These are phyloP conservation scores for Phytophthora capsici DNA, from an alignment of 352 stramenopile genomes.

Conservation along the genomic window DNA sequence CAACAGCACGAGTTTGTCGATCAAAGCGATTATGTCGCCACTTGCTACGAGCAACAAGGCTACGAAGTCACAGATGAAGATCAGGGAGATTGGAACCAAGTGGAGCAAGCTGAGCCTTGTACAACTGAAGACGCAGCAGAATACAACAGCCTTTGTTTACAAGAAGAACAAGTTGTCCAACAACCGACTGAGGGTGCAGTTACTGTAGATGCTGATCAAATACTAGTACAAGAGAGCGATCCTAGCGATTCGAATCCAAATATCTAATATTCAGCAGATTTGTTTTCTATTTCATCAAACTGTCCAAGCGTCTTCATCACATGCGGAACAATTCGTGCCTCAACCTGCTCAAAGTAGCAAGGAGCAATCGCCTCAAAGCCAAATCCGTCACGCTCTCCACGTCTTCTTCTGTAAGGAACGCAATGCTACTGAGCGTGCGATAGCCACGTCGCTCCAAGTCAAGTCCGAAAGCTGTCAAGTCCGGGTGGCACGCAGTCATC, in stretches of 20 bases:
- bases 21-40: neutral
- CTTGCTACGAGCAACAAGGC: conserved; percentile 1
- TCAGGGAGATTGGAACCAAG: conserved; percentile 13
- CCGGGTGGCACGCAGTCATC: conserved; percentile 80
- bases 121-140: conserved; percentile 4
- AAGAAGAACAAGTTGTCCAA: no score
- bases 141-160: conserved; percentile 4
- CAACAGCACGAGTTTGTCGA: conserved; percentile 1
- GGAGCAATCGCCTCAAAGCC: conserved; percentile 53
- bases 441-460: conserved; percentile 72
- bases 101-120: neutral
- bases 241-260: neutral
- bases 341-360: conserved; percentile 69
- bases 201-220: neutral
- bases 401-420: conserved; percentile 82
- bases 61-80: neutral
- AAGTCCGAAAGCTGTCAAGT: conserved; percentile 63
- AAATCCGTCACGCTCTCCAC: conserved; percentile 43
- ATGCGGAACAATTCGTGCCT: conserved; percentile 86
- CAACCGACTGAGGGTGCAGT: neutral
- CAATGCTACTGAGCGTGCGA: conserved; percentile 79
- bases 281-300: no score
- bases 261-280: no score
- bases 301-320: no score
- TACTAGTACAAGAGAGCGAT: conserved; percentile 2